Evolutionary conservation across 805 yeast genomes (phyloP), one percentile per base, ranked within the genome.

Genomic region (Teunomyces aglyptinius): DNA sequence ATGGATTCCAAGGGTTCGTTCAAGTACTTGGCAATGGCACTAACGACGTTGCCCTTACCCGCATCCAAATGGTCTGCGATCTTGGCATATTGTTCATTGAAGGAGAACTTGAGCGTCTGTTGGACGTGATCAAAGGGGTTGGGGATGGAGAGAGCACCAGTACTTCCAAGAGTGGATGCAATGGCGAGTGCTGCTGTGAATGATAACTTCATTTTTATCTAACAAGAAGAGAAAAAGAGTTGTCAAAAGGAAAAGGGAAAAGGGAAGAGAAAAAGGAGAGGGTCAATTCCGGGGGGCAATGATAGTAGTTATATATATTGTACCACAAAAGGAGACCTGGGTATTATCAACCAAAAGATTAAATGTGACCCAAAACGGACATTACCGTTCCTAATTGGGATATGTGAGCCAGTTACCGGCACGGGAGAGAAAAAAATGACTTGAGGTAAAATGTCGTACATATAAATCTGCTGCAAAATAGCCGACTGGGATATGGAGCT

Each of bases 1-100:
- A 83, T 55, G 12, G 70, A 53, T 24, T 76, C 80, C 24, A 76
- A 46, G 3, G 84, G 79, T 51, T 80, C 73, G 45, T 78, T 75
- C 55, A 82, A 61, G 26, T 76, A 75, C 34, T 70, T 68, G 15
- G 83, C 70, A 44, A 83, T 83, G 46, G 78, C 65, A 39, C 68
- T 68, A 43, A 80, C 55, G 33, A 80, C 55, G 26, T 57, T 58
- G 53, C 57, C 46, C 43, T 56, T 58, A 39, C 48, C 48, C 10
- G 49, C 22, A 13, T 43, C 49, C 12, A 49, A 39, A 13, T 46
- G 6, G 15, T 45, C 34, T 18, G 48, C 46, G n/a, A 47, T 32
- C n/a, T 24, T 24, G 27, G 19, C 27, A 48, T 44, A 47, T 16
- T 33, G 48, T 10, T 32, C 15, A 24, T 48, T 13, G 13, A 49